These are phyloP conservation scores for Secale cereale DNA, from an alignment of 176 grass and related monocot species.

Conservation along the genomic window DNA sequence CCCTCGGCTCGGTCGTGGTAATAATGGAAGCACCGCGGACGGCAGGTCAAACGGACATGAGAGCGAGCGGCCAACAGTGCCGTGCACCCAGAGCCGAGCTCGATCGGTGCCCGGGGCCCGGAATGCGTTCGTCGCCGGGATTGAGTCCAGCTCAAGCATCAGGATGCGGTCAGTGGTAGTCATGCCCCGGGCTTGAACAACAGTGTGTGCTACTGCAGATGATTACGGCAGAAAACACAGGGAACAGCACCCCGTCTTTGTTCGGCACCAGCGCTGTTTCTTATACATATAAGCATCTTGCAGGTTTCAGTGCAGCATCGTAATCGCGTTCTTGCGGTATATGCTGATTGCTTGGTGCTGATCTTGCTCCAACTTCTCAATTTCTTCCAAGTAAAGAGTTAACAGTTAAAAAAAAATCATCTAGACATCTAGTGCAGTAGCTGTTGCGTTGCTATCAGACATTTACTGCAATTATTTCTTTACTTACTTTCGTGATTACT, in stretches of 20 bases:
- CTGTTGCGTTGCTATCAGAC: constrained; percentile 8
- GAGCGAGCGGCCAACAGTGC: neutral
- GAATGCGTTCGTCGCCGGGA: neutral
- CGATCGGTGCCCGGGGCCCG: neutral
- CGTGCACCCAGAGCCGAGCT: neutral
- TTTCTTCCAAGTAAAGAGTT: neutral
- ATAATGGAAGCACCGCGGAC: neutral
- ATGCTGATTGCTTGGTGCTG: neutral
- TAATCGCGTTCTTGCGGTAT: neutral
- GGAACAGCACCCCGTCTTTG: neutral
- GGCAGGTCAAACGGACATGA: neutral
- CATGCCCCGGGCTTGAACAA: neutral
- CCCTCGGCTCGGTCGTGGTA: neutral
- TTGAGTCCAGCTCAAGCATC: neutral
- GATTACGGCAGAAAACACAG: neutral
- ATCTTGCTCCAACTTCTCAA: neutral
- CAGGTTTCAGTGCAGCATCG: neutral
- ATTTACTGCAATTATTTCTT: neutral
- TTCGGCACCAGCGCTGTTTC: neutral
- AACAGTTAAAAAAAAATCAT: neutral
- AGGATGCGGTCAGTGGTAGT: neutral
- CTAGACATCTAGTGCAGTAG: neutral
- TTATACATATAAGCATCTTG: neutral
- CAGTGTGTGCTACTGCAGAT: neutral
- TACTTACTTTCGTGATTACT: neutral